Percentiles rank a stretch among this genome's conserved stretches.
These are phyloP conservation scores for Posidonia oceanica DNA, from an alignment of 116 monocot genomes.

Conservation along the genomic window DNA sequence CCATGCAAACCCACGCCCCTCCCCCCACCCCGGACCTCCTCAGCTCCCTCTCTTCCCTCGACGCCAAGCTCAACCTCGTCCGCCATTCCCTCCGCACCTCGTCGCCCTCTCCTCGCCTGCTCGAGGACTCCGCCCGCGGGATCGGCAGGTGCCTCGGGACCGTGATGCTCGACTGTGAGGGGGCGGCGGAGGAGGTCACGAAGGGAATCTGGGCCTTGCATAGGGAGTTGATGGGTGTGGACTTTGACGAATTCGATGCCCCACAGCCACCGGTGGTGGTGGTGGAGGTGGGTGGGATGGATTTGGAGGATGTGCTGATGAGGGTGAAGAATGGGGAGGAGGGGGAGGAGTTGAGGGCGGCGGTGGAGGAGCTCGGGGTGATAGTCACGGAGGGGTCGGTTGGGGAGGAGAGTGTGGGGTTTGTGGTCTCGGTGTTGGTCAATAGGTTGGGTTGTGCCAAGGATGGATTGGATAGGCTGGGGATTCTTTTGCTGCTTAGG, in stretches of 20 bases:
- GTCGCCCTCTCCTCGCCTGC: background rate
- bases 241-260: background rate
- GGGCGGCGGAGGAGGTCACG: conserved; percentile 9
- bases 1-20: no score
- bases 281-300: conserved; percentile 3
- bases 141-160: conserved; percentile 37
- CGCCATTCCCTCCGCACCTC: conserved; percentile 6
- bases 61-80: conserved; percentile 15
- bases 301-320: conserved; percentile 45
- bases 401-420: conserved; percentile 16
- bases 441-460: conserved; percentile 28
- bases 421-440: conserved; percentile 32
- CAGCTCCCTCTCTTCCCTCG: conserved; percentile 8
- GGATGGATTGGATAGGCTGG: conserved; percentile 25
- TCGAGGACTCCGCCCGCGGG: conserved; percentile 20
- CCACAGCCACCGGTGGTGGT: background rate
- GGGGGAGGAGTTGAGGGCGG: conserved; percentile 22
- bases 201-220: conserved; percentile 18
- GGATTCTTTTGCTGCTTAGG: conserved; percentile 39
- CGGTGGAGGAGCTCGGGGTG: conserved; percentile 25
- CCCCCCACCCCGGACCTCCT: no score
- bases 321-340: conserved; percentile 36
- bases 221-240: conserved; percentile 20
- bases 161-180: conserved; percentile 17
- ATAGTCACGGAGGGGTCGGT: conserved; percentile 29